phyloP scores from a whole-genome alignment of 441 rosid genomes.

The Viola pubescens region DNA sequence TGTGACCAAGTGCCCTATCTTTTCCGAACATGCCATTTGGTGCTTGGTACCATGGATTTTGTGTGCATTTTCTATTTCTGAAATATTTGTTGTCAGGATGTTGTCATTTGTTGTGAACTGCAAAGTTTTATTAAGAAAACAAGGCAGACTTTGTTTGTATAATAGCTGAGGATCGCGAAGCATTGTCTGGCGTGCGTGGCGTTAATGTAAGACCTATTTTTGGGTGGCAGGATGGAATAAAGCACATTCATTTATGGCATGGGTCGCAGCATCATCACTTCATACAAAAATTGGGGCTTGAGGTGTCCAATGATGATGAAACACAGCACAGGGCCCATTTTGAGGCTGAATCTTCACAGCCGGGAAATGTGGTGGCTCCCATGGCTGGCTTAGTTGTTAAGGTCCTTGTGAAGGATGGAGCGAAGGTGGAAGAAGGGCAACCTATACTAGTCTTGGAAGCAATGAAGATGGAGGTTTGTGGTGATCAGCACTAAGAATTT shows the following conservation, averaged over 20 bases:
- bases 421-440: constrained; percentile 67
- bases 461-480: constrained; percentile 97
- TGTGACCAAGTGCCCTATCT: too few relatives aligned
- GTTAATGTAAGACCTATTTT: constrained; percentile 17
- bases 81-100: not conserved
- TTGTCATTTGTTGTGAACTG: not conserved
- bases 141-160: not conserved
- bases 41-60: too few relatives aligned
- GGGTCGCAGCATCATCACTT: constrained; percentile 59
- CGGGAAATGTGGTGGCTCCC: constrained; percentile 73
- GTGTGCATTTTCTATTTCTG: too few relatives aligned
- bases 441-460: constrained; percentile 84
- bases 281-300: constrained; percentile 50
- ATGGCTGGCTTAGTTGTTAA: constrained; percentile 97
- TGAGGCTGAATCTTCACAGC: constrained; percentile 48
- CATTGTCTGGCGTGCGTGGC: not conserved
- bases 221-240: constrained; percentile 46
- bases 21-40: too few relatives aligned
- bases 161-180: not conserved
- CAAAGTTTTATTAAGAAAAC: not conserved
- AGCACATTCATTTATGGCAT: constrained; percentile 71
- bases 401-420: constrained; percentile 67
- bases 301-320: constrained; percentile 51
- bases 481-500: constrained; percentile 8
- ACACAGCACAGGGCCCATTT: constrained; percentile 43